Percentiles rank a stretch among this genome's conserved stretches.
Evolutionary conservation across 306 rosid genomes (phyloP).

Genomic region (Cyamopsis tetragonoloba): DNA sequence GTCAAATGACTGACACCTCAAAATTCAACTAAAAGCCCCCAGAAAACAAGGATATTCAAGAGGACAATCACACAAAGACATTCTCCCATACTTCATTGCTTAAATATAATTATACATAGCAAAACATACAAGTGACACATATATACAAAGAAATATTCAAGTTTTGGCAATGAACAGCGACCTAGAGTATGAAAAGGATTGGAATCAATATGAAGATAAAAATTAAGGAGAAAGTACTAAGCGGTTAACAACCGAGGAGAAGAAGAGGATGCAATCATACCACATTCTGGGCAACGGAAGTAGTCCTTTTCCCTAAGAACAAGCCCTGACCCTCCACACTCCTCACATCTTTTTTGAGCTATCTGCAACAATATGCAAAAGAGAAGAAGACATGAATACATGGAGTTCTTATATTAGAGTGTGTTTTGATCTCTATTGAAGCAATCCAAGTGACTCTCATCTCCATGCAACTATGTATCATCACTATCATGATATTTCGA

Average conservation of each 20-base stretch:
- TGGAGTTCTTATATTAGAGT: no score
- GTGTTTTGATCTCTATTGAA: no score
- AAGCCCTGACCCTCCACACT: slow-evolving; percentile 85
- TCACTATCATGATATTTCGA: no score
- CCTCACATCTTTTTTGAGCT: slow-evolving; percentile 65
- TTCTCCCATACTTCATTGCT: neutral
- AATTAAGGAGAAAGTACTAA: neutral
- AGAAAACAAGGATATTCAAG: neutral
- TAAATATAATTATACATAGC: neutral
- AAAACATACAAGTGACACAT: neutral
- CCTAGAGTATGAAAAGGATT: neutral
- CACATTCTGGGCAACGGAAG: slow-evolving; percentile 76
- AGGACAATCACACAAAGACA: neutral
- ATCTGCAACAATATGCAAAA: slow-evolving; percentile 39
- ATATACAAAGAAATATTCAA: neutral
- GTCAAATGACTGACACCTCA: neutral
- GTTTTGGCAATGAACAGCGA: neutral
- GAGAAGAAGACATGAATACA: neutral
- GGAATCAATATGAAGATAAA: neutral
- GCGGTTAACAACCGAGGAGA: neutral
- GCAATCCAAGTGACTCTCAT: no score
- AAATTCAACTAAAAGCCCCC: neutral
- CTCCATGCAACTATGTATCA: no score
- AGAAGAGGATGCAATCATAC: slow-evolving; percentile 32
- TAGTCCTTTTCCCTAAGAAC: slow-evolving; percentile 55